These are phyloP conservation scores for Nicotiana otophora DNA, from an alignment of 257 asterid genomes.

Conservation along the genomic window DNA sequence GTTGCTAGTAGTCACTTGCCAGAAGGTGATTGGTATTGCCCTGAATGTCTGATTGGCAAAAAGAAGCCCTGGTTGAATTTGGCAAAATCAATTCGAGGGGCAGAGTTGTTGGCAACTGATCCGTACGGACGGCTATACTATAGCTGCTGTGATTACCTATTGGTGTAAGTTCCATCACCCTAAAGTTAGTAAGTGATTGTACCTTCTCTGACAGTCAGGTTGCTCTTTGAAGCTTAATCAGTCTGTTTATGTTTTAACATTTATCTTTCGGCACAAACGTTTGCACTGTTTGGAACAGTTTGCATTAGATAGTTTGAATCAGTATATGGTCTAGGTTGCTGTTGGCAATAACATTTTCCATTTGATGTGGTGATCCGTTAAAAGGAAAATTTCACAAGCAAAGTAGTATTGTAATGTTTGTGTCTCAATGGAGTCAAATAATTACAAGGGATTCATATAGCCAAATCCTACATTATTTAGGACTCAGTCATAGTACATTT, in stretches of 20 bases:
- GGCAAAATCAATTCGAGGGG: conserved; percentile 66
- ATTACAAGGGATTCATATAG: not conserved
- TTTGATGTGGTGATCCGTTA: not conserved
- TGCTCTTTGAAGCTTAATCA: not conserved
- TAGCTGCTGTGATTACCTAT: conserved; percentile 81
- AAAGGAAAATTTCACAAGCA: not conserved
- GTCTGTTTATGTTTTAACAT: not conserved
- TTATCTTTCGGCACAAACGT: not conserved
- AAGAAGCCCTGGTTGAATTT: conserved; percentile 59
- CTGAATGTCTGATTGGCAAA: conserved; percentile 75
- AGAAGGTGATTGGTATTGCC: conserved; percentile 98
- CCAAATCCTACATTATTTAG: not conserved
- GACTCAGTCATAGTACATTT: not conserved
- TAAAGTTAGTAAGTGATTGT: conserved; percentile 2
- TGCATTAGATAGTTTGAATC: not conserved
- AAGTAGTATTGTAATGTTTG: not conserved
- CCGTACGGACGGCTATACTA: conserved; percentile 63
- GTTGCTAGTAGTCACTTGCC: conserved; percentile 78
- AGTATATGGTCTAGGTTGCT: not conserved
- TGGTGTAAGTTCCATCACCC: conserved; percentile 70
- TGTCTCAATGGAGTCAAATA: not conserved
- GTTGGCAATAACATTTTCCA: not conserved
- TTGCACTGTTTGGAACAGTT: not conserved
- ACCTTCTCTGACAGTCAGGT: not conserved
- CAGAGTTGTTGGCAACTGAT: conserved; percentile 73